Evolutionary conservation across 495 filamentous ascomycete genomes (phyloP).

Genomic region (Venustampulla echinocandica): DNA sequence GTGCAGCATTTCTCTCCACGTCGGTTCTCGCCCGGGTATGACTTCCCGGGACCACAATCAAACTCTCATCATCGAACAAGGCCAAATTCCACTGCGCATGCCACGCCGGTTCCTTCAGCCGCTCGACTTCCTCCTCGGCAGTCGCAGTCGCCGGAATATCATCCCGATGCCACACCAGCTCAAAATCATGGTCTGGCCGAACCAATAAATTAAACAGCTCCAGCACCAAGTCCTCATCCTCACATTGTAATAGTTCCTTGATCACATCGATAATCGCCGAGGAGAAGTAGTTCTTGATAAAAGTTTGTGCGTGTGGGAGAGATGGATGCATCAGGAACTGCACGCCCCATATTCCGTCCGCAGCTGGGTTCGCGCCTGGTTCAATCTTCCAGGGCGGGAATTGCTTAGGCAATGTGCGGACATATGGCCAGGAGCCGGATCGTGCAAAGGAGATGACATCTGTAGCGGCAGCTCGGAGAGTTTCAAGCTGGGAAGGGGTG

Average conservation of each 20-base stretch:
- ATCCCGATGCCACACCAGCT: conserved; percentile 70
- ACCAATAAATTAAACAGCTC: conserved; percentile 77
- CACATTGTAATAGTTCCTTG: conserved; percentile 41
- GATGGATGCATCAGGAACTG: conserved; percentile 72
- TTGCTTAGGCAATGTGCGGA: conserved; percentile 76
- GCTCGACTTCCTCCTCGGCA: conserved; percentile 47
- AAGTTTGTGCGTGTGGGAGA: conserved; percentile 44
- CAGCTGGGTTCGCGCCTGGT: conserved; percentile 32
- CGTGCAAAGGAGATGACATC: conserved; percentile 47
- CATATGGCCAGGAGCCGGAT: conserved; percentile 60
- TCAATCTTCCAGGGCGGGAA: conserved; percentile 69
- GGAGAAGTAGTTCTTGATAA: conserved; percentile 60
- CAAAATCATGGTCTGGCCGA: conserved; percentile 54
- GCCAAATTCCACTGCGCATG: conserved; percentile 77
- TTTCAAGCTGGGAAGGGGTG: conserved; percentile 22
- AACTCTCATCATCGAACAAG: conserved; percentile 54
- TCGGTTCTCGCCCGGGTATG: conserved; percentile 59
- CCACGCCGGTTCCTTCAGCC: conserved; percentile 39
- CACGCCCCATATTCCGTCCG: conserved; percentile 72
- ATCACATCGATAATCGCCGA: conserved; percentile 45
- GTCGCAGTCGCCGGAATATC: conserved; percentile 54
- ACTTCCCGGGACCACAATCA: conserved; percentile 64
- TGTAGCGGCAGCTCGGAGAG: conserved; percentile 47
- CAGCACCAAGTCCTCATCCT: conserved; percentile 50
- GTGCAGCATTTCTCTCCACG: conserved; percentile 50